Base-by-base conservation (phyloP, 2,329 filamentous ascomycete species). In the Epichloe scottii region DNA sequence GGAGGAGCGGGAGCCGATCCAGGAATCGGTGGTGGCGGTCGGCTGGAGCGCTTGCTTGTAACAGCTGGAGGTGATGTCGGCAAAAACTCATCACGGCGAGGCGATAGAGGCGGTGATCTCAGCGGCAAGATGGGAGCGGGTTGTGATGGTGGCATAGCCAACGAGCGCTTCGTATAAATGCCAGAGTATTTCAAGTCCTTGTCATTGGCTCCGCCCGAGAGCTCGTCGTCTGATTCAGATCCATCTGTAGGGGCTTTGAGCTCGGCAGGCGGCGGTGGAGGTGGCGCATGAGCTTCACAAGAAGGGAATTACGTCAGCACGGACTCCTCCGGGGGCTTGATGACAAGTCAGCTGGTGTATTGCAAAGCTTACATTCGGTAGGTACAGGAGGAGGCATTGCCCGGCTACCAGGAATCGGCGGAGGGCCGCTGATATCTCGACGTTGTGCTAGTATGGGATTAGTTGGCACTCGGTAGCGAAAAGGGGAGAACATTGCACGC, bases 181-280 rank as follows among this genome's bases (percentile, higher is more conserved):
- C 68, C 69, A 37, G 72, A 68, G 19, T 74, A 49, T 60, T 48
- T 33, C 30, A 48, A 23, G 21, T 68, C 59, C 56, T 75, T 66
- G 48, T 72, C 67, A 57, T 68, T 65, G 59, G 75, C 62, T 61
- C 68, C 67, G 49, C 73, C 71, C 10, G 85, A 89, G 59, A 89
- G 71, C 65, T 96, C 91, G 64, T 96, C 90, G 59, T 94, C 90
- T 42, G 90, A 93, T 63, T 86, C 87, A 1, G 89, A 94, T 33
- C 89, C 89, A 54, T 85, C 77, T 52, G 82, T 88, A 44, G 82
- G 82, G 40, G 87, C 87, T 46, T 76, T 73, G 15, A 78, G 63
- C 42, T 72, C 71, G 37, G 75, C 69, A 39, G 77, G 70, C 48
- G 77, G 73, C 40, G 72, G 72, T 35, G 72, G 71, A 46, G 78